A percentile compares a stretch with the other conserved stretches of the same genome.
Evolutionary conservation across 345 rosid genomes (phyloP).

Genomic region (Acer saccharum): DNA sequence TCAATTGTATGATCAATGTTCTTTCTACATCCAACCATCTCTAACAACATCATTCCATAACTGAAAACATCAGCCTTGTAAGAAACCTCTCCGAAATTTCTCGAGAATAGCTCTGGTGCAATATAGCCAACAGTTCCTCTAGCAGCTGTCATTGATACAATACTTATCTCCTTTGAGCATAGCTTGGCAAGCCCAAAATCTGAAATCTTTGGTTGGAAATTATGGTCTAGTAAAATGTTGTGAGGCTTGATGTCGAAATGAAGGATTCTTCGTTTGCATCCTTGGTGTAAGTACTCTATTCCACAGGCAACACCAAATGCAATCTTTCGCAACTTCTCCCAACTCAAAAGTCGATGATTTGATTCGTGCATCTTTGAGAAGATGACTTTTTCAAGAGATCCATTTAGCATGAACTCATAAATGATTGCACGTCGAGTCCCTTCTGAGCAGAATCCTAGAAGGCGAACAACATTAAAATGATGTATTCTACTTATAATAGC

Average conservation of each 20-base stretch:
- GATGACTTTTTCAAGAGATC: no score
- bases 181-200: conserved; percentile 25
- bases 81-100: conserved; percentile 18
- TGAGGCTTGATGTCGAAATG: conserved; percentile 12
- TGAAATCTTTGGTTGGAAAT: conserved; percentile 25
- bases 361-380: no score
- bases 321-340: no score
- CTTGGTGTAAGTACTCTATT: no score
- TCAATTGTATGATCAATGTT: background rate
- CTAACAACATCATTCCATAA: conserved; percentile 19
- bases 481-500: no score
- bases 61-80: conserved; percentile 17
- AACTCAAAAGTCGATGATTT: no score
- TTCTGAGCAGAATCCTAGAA: no score
- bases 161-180: background rate
- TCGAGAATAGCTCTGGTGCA: conserved; percentile 14
- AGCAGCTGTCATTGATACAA: conserved; percentile 17
- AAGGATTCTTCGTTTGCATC: no score
- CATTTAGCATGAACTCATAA: no score
- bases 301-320: no score
- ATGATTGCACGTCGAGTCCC: no score
- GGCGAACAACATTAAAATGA: no score
- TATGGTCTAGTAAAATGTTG: conserved; percentile 22
- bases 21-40: conserved; percentile 13
- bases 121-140: conserved; percentile 20